Evolutionary conservation across 345 rosid genomes (phyloP).

Genomic region (Luvunga scandens): DNA sequence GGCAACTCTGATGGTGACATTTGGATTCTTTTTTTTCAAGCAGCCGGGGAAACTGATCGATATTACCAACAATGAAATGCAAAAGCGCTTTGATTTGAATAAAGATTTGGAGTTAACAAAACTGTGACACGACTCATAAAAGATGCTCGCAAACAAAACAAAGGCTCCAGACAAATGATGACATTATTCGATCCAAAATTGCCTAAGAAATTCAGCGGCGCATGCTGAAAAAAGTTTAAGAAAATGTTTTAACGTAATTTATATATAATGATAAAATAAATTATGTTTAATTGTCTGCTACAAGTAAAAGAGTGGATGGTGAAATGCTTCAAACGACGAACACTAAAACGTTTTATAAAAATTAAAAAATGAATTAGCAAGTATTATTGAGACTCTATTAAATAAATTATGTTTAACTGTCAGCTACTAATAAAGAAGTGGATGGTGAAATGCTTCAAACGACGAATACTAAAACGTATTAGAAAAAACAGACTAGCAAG

Average conservation of each 20-base stretch:
- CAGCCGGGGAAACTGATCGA: conserved; percentile 10
- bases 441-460: no score
- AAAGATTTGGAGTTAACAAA: background rate
- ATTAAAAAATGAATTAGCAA: background rate
- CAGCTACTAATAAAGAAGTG: no score
- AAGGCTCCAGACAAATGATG: background rate
- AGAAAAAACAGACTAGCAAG: no score
- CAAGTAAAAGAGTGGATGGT: background rate
- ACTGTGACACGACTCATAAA: background rate
- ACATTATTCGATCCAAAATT: background rate
- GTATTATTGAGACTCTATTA: no score
- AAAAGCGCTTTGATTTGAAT: background rate
- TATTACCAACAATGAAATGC: conserved; percentile 13
- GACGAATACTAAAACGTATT: no score
- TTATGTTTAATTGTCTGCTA: background rate
- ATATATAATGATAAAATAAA: background rate
- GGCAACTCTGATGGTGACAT: conserved; percentile 16
- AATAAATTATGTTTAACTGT: no score
- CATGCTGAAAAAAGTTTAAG: background rate
- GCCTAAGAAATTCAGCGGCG: conserved; percentile 18
- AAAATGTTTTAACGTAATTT: no score
- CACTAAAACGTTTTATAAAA: background rate
- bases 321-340: background rate
- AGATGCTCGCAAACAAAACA: background rate
- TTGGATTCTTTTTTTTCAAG: no score